These are phyloP conservation scores for Tetracentron sinense DNA, from an alignment of 164 flowering plant species.

Conservation along the genomic window DNA sequence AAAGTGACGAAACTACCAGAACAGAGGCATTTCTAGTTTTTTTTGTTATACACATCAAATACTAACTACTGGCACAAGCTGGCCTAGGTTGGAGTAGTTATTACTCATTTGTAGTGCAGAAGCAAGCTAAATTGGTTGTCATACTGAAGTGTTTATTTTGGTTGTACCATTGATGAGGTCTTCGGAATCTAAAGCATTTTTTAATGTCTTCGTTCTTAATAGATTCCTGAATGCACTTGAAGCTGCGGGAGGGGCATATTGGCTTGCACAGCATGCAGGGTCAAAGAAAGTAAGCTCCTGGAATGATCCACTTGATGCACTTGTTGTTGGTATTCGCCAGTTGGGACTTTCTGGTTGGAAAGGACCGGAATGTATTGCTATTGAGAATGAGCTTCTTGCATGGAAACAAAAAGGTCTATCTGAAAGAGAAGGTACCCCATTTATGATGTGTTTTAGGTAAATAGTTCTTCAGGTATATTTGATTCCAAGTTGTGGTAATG, in stretches of 20 bases:
- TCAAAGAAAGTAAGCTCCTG: conserved; percentile 56
- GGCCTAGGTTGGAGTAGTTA: not conserved
- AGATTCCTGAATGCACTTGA: conserved; percentile 84
- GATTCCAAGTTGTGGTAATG: not conserved
- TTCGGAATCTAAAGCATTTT: conserved; percentile 12
- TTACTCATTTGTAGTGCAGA: not conserved
- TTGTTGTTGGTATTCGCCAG: conserved; percentile 60
- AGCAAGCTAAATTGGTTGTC: not conserved
- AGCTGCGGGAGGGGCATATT: conserved; percentile 62
- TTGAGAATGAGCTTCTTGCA: conserved; percentile 66
- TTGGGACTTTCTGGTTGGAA: conserved; percentile 84
- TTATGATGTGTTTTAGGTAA: not conserved
- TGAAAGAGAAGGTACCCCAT: conserved; percentile 72
- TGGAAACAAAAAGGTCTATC: conserved; percentile 76
- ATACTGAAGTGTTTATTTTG: too few relatives aligned
- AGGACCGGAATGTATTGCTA: conserved; percentile 66
- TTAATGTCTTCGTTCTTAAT: conserved; percentile 11
- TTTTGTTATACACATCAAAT: not conserved
- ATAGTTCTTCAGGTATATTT: not conserved
- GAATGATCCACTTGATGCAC: conserved; percentile 63
- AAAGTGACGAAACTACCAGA: not conserved
- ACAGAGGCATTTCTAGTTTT: not conserved
- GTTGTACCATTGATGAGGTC: conserved; percentile 2
- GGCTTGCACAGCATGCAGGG: conserved; percentile 56
- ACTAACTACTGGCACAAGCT: not conserved